Conservation (phyloP, 2,329 filamentous ascomycete genomes). For the Shiraia sp. region DNA sequence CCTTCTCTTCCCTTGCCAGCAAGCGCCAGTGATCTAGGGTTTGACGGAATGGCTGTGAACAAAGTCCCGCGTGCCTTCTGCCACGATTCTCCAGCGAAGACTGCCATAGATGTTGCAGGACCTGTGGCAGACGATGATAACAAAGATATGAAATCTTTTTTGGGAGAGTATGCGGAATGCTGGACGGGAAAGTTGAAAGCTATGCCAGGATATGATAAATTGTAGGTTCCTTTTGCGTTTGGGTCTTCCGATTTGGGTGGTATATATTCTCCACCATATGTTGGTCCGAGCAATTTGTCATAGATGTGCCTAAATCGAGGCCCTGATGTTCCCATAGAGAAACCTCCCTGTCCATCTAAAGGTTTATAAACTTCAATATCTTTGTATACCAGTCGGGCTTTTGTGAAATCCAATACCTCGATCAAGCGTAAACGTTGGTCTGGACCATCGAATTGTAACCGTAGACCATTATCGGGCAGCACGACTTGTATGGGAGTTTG, state of each 20-base stretch:
- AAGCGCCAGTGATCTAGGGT: constrained; percentile 72
- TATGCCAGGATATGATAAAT: constrained; percentile 91
- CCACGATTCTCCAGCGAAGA: constrained; percentile 92
- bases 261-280: constrained; percentile 91
- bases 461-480: constrained; percentile 83
- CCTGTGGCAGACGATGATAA: constrained; percentile 78
- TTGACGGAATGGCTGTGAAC: constrained; percentile 74
- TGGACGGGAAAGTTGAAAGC: constrained; percentile 88
- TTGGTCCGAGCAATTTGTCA: constrained; percentile 88
- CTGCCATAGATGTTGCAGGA: constrained; percentile 81
- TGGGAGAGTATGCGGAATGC: constrained; percentile 72
- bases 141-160: constrained; percentile 81
- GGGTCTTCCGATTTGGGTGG: constrained; percentile 61
- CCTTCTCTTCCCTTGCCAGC: constrained; percentile 71
- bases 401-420: constrained; percentile 88
- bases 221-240: constrained; percentile 70
- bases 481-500: constrained; percentile 73
- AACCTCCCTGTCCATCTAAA: constrained; percentile 30
- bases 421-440: constrained; percentile 91
- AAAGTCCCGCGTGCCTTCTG: constrained; percentile 75
- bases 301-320: constrained; percentile 90
- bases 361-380: constrained; percentile 76
- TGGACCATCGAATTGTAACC: constrained; percentile 88
- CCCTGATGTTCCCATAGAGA: constrained; percentile 52
- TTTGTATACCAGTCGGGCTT: constrained; percentile 81